phyloP scores from a whole-genome alignment of 2,329 filamentous ascomycete genomes.

The Stagonosporopsis rhizophila region DNA sequence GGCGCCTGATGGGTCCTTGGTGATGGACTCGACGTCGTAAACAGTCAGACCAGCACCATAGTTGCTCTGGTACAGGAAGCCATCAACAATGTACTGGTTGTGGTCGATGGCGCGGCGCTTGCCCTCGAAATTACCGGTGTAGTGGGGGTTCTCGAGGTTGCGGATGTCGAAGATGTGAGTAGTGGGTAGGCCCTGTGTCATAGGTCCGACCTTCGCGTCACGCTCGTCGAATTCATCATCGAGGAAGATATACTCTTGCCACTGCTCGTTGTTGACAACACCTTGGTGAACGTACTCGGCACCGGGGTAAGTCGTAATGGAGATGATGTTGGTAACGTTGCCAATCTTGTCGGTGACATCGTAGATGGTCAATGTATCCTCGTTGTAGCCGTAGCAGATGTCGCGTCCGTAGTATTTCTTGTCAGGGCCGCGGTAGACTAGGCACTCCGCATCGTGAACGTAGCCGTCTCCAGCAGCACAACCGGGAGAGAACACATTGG shows the following conservation, averaged over 20 bases:
- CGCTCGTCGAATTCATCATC: conserved; percentile 45
- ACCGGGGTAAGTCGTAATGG: conserved; percentile 60
- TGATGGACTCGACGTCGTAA: conserved; percentile 47
- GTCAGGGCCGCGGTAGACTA: conserved; percentile 61
- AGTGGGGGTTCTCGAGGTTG: conserved; percentile 39
- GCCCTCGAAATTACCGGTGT: conserved; percentile 50
- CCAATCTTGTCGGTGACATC: conserved; percentile 58
- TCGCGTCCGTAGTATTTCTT: conserved; percentile 56
- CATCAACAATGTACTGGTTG: conserved; percentile 53
- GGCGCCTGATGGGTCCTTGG: conserved; percentile 44
- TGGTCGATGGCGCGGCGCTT: conserved; percentile 49
- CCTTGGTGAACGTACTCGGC: conserved; percentile 65
- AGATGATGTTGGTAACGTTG: conserved; percentile 55
- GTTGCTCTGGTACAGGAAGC: conserved; percentile 50
- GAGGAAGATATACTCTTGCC: conserved; percentile 39
- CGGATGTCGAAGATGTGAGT: conserved; percentile 46
- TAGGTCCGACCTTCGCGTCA: conserved; percentile 37
- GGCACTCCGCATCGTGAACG: conserved; percentile 66
- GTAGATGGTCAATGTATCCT: conserved; percentile 58
- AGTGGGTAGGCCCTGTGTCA: conserved; percentile 37
- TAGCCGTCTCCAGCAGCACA: conserved; percentile 63
- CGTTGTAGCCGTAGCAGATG: conserved; percentile 64
- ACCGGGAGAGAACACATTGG: conserved; percentile 59
- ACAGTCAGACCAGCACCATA: conserved; percentile 50
- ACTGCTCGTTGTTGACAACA: conserved; percentile 33